Evolutionary conservation across 1,284 basidiomycete genomes (phyloP).

Genomic region (Marasmius tenuissimus): DNA sequence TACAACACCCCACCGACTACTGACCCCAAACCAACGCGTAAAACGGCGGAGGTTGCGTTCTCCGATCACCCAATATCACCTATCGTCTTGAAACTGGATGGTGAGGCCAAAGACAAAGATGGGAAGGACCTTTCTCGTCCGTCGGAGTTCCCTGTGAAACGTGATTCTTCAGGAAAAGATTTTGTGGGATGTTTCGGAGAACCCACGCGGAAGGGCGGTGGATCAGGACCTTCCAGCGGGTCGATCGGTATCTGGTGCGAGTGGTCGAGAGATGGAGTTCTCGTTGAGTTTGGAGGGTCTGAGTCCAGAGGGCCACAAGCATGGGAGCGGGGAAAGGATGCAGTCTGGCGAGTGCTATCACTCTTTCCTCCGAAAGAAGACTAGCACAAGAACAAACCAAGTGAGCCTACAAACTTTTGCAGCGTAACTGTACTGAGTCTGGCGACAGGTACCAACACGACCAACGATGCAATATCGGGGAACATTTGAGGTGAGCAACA

Average conservation of each 20-base stretch:
- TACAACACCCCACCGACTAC: conserved; percentile 59
- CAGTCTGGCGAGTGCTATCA: conserved; percentile 72
- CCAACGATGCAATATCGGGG: too few species aligned
- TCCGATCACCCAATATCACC: conserved; percentile 55
- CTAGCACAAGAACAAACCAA: neutral
- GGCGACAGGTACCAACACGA: neutral
- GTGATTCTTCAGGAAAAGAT: conserved; percentile 68
- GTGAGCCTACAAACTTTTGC: neutral
- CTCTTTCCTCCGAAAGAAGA: conserved; percentile 45
- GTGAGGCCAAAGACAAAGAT: conserved; percentile 36
- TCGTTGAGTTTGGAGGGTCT: conserved; percentile 81
- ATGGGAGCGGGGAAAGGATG: conserved; percentile 83
- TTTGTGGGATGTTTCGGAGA: conserved; percentile 77
- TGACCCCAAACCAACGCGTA: conserved; percentile 23
- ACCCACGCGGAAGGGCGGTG: conserved; percentile 85
- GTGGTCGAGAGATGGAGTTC: conserved; percentile 78
- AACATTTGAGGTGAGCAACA: too few species aligned
- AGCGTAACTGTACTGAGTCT: neutral
- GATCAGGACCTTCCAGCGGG: conserved; percentile 75
- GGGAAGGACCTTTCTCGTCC: conserved; percentile 34
- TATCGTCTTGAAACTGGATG: conserved; percentile 40
- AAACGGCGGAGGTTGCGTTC: conserved; percentile 46
- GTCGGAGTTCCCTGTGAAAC: conserved; percentile 42
- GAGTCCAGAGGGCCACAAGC: conserved; percentile 76
- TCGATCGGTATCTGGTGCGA: conserved; percentile 91